Percentiles rank a stretch among this genome's conserved stretches.
Evolutionary conservation across 2,329 filamentous ascomycete species (phyloP).

Genomic region (Phaeosphaeriaceae sp.): DNA sequence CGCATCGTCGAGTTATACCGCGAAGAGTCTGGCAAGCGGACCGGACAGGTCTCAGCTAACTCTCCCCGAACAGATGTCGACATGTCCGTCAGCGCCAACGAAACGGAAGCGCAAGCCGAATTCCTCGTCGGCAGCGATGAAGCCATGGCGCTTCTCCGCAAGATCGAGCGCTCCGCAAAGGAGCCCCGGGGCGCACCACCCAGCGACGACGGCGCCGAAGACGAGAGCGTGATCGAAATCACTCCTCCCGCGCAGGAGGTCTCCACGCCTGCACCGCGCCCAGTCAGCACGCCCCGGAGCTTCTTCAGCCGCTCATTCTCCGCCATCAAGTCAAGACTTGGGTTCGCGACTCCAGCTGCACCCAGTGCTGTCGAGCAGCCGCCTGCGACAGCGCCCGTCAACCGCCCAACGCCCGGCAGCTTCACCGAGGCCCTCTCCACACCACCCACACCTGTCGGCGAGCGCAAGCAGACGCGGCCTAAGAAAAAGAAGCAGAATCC

Average conservation of each 20-base stretch:
- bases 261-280: constrained; percentile 13
- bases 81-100: constrained; percentile 13
- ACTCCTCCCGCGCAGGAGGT: constrained; percentile 2
- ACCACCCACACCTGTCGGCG: constrained; percentile 36
- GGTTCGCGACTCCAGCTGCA: constrained; percentile 10
- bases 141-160: constrained; percentile 29
- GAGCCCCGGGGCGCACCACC: background rate
- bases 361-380: background rate
- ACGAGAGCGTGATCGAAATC: background rate
- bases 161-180: constrained; percentile 23
- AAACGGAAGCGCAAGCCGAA: constrained; percentile 12
- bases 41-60: constrained; percentile 12
- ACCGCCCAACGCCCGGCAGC: constrained; percentile 14
- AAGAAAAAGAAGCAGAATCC: constrained; percentile 23
- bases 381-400: background rate
- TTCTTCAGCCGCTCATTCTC: constrained; percentile 31
- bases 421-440: constrained; percentile 32
- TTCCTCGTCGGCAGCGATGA: constrained; percentile 24
- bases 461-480: constrained; percentile 24
- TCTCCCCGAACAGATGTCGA: constrained; percentile 22
- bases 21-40: background rate
- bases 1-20: background rate
- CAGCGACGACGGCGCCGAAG: constrained; percentile 1
- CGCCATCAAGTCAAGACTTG: constrained; percentile 27
- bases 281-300: constrained; percentile 13